These are phyloP conservation scores for Volvox carteri DNA, from an alignment of 163 green algal species.

Conservation along the genomic window DNA sequence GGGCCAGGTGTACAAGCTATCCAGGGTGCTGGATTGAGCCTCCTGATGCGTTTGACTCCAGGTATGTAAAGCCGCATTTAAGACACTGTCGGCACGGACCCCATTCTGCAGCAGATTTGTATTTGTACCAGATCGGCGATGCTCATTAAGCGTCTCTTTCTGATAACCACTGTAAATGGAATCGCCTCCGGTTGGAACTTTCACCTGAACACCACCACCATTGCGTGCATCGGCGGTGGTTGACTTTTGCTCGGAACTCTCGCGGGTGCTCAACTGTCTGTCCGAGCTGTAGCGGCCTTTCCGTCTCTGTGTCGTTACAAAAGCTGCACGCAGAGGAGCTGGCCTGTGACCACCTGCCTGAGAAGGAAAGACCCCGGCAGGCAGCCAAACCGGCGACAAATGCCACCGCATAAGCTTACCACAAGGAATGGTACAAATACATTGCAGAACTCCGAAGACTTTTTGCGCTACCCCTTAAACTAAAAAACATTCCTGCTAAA, in stretches of 20 bases:
- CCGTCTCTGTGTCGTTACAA: not conserved
- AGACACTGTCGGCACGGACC: too few species aligned
- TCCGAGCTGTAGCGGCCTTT: not conserved
- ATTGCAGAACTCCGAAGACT: too few species aligned
- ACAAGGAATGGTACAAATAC: not conserved
- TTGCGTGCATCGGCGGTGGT: not conserved
- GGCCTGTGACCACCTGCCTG: not conserved
- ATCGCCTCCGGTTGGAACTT: not conserved
- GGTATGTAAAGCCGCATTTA: too few species aligned
- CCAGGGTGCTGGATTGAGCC: too few species aligned
- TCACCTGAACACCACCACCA: not conserved
- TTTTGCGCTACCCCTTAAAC: too few species aligned
- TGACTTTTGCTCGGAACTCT: not conserved
- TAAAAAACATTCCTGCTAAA: too few species aligned
- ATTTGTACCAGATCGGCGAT: not conserved
- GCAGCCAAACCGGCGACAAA: not conserved
- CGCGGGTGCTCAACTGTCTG: not conserved
- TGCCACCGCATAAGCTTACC: constrained; percentile 4
- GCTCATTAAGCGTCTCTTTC: not conserved
- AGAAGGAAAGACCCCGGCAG: not conserved
- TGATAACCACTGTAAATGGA: not conserved
- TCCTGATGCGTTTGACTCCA: too few species aligned
- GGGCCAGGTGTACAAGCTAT: too few species aligned
- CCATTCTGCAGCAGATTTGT: not conserved
- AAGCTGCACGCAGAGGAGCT: not conserved